Percentiles rank a stretch among this genome's conserved stretches.
Conservation (phyloP, 768 basidiomycete species). For the Sporobolomyces pararoseus region DNA sequence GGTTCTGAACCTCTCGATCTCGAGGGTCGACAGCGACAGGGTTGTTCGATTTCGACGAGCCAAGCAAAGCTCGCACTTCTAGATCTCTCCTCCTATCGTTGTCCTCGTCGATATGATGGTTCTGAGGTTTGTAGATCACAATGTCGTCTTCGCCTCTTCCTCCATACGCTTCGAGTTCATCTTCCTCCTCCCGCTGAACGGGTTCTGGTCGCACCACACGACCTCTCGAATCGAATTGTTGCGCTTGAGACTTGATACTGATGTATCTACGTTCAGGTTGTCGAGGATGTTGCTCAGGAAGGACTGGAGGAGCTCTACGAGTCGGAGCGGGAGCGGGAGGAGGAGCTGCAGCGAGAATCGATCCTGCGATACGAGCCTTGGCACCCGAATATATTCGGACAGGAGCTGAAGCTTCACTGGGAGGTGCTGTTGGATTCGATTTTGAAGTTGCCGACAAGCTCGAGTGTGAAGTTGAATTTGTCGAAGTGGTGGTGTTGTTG, state of each 20-base stretch:
- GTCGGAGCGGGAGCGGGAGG: neutral
- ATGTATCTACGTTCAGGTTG: neutral
- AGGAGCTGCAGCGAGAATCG: neutral
- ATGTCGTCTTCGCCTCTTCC: slow-evolving; percentile 3
- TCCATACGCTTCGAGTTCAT: neutral
- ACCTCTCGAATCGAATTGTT: neutral
- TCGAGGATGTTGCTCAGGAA: neutral
- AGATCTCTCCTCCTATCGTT: too few relatives aligned
- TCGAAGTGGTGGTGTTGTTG: neutral
- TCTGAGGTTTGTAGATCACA: neutral
- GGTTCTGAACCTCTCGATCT: too few relatives aligned
- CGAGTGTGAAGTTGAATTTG: too few relatives aligned
- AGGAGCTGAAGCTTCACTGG: neutral
- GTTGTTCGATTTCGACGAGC: too few relatives aligned
- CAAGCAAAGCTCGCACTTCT: too few relatives aligned
- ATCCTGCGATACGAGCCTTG: neutral
- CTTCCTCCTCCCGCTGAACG: neutral
- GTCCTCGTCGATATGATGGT: too few relatives aligned
- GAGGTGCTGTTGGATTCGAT: too few relatives aligned
- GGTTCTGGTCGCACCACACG: neutral
- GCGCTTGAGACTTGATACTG: neutral
- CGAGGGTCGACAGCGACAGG: too few relatives aligned
- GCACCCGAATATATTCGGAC: neutral
- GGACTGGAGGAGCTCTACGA: neutral
- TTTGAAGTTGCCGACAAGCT: too few relatives aligned